Conservation (phyloP, 73 alveolate genomes). For the Paramecium primaurelia region DNA sequence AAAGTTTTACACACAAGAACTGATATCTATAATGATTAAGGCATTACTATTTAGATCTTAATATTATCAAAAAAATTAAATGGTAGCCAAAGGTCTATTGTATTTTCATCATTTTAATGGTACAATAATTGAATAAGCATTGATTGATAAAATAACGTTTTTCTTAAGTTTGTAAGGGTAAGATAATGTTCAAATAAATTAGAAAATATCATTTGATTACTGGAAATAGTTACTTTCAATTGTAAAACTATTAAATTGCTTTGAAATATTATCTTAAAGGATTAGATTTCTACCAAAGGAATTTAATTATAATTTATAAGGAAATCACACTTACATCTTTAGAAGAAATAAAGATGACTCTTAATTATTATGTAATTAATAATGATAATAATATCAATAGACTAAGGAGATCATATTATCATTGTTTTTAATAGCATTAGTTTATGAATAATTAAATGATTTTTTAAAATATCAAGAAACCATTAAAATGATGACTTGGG, state of each 20-base stretch:
- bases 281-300: neutral
- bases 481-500: neutral
- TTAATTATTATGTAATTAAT: neutral
- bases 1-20: neutral
- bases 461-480: neutral
- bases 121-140: neutral
- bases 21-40: neutral
- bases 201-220: neutral
- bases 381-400: neutral
- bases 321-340: neutral
- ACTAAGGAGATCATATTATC: neutral
- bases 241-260: neutral
- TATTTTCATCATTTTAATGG: neutral
- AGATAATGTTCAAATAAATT: neutral
- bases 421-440: neutral
- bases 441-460: neutral
- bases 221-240: neutral
- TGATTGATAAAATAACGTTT: neutral
- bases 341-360: neutral
- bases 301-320: neutral
- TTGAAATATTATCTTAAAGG: neutral
- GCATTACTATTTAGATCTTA: neutral
- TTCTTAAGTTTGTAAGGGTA: neutral
- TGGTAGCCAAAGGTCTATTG: neutral
- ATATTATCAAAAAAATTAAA: neutral